These are phyloP conservation scores for Crithidia mellificae DNA, from an alignment of 208 protist genomes.

Conservation along the genomic window DNA sequence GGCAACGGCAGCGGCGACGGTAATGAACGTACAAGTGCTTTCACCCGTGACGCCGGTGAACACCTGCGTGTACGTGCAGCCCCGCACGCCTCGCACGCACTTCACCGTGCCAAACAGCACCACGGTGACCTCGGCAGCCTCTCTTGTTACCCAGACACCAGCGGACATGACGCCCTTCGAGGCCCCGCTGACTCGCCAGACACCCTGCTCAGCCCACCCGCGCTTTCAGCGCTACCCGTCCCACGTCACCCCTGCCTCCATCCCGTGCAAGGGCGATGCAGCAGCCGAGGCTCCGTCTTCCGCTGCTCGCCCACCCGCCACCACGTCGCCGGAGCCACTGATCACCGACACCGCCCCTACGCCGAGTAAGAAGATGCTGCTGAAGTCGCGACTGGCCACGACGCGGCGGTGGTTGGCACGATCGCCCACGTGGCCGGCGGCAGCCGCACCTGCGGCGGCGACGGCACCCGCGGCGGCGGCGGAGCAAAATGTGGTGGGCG, in stretches of 20 bases:
- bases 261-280: too few species aligned
- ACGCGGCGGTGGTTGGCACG: neutral
- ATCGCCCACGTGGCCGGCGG: neutral
- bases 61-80: too few species aligned
- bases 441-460: too few species aligned
- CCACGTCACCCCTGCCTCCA: conserved; percentile 3
- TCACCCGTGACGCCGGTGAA: too few species aligned
- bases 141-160: too few species aligned
- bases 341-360: conserved; percentile 4
- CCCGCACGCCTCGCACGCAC: too few species aligned
- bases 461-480: too few species aligned
- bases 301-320: neutral
- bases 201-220: neutral
- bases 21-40: too few species aligned
- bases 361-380: neutral
- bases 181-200: neutral
- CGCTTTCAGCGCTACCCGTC: conserved; percentile 9
- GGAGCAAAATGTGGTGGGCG: too few species aligned
- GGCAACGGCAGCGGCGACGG: neutral
- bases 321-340: neutral
- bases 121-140: neutral
- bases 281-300: too few species aligned
- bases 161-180: neutral
- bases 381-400: neutral
- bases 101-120: too few species aligned